Conservation (phyloP, 495 filamentous ascomycete species). For the Aspergillus kassunensis region DNA sequence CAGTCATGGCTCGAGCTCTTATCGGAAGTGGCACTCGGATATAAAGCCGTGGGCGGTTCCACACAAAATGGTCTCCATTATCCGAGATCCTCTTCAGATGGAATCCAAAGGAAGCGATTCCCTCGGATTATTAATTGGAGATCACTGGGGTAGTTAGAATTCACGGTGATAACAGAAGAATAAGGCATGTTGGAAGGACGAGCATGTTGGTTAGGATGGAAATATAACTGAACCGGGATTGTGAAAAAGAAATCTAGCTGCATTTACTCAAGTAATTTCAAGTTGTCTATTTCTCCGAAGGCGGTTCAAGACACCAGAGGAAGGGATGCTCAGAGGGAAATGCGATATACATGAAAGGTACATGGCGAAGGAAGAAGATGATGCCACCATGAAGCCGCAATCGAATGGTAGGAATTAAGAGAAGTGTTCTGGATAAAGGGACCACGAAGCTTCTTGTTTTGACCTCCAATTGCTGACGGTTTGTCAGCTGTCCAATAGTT, state of each 20-base stretch:
- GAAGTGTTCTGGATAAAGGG: slow-evolving; percentile 3
- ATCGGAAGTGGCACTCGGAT: background rate
- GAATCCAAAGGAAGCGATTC: background rate
- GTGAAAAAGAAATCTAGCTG: too few species aligned
- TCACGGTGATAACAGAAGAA: too few species aligned
- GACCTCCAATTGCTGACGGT: too few species aligned
- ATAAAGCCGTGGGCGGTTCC: background rate
- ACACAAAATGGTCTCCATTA: background rate
- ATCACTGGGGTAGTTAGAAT: too few species aligned
- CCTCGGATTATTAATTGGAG: slow-evolving; percentile 2
- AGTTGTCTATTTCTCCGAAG: slow-evolving; percentile 10
- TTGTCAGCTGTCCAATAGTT: too few species aligned
- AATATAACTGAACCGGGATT: too few species aligned
- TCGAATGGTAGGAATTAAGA: slow-evolving; percentile 10
- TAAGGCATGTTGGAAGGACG: too few species aligned
- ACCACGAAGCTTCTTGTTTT: background rate
- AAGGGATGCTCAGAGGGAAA: slow-evolving; percentile 1
- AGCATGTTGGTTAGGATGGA: too few species aligned
- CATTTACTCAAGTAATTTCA: background rate
- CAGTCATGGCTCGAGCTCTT: background rate
- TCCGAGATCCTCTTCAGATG: background rate
- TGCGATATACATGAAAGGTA: slow-evolving; percentile 8
- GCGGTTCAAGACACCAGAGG: slow-evolving; percentile 3
- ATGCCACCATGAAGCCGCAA: slow-evolving; percentile 1
- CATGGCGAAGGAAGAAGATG: background rate